These are phyloP conservation scores for Aspergillus sclerotiicarbonarius DNA, from an alignment of 495 filamentous ascomycete species.

Conservation along the genomic window DNA sequence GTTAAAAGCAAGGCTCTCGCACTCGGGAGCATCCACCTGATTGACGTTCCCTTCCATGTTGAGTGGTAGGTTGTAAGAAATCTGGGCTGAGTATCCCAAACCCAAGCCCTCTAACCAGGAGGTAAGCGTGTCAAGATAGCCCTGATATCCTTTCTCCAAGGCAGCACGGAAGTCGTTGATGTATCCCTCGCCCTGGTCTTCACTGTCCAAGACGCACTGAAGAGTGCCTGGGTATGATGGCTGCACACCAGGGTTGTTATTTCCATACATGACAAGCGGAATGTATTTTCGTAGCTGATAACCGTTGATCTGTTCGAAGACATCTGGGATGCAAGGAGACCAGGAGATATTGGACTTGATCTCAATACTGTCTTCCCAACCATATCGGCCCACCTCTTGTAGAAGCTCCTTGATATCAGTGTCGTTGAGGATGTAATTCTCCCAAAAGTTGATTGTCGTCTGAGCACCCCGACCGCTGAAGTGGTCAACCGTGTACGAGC, in stretches of 20 bases:
- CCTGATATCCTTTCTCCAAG: conserved; percentile 32
- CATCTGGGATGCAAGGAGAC: conserved; percentile 41
- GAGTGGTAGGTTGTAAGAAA: conserved; percentile 48
- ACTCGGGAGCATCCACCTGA: conserved; percentile 44
- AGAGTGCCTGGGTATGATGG: conserved; percentile 16
- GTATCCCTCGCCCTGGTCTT: conserved; percentile 25
- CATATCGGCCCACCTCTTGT: conserved; percentile 39
- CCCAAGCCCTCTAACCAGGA: conserved; percentile 36
- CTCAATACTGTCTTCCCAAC: conserved; percentile 56
- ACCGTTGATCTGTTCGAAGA: conserved; percentile 34
- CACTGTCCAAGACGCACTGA: conserved; percentile 24
- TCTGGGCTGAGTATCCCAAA: conserved; percentile 43
- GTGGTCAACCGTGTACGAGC: conserved; percentile 51
- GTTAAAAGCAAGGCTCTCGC: conserved; percentile 43
- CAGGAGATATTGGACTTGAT: conserved; percentile 40
- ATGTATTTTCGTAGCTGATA: conserved; percentile 27
- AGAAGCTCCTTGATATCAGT: conserved; percentile 33
- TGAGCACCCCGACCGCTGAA: conserved; percentile 44
- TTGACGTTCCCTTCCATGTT: conserved; percentile 44
- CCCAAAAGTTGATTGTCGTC: conserved; percentile 43
- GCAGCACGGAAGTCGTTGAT: conserved; percentile 33
- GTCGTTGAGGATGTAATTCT: conserved; percentile 39
- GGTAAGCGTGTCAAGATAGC: conserved; percentile 31
- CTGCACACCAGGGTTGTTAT: conserved; percentile 30
- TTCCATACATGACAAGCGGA: conserved; percentile 23